Evolutionary conservation across 805 yeast genomes (phyloP), one percentile per base, ranked within the genome.

Genomic region (Candida ponderosae): DNA sequence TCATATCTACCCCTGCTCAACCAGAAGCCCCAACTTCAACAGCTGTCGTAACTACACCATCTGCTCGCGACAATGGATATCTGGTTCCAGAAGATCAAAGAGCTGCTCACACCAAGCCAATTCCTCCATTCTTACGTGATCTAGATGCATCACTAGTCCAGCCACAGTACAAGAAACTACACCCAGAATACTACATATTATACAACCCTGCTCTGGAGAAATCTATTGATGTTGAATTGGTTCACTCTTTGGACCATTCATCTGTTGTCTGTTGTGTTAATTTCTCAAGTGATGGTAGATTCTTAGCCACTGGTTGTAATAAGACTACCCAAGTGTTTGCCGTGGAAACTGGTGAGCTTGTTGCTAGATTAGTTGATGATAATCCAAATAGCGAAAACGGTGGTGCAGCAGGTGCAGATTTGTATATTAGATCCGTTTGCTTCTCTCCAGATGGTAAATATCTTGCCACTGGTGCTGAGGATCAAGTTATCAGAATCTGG

Each of bases 221-320:
- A 44, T 63, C 68, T 31, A 73, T 86, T 40, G 97, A 90, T 54
- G 89, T 90, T 35, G 93, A 88, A 35, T 70, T 90, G 44, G 85
- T 88, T 48, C 93, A 84, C 56, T 81, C 96, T 13, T 74, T 90
- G 49, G 95, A 85, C 56, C 97, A 93, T 65, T 74, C 88, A 14
- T 83, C 95, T 2, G 97, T 90, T 32, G 97, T 90, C 35, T 93
- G 97, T 68, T 90, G 97, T 62, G 97, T 90, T 40, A 74, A 95
- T 43, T 90, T 93, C 67, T 79, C 89, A 40, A 78, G 78, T 46
- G 95, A 87, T 58, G 97, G 97, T 44, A 82, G 84, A 63, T 85
- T 76, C 56, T 70, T 90, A 48, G 98, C 97, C 19, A 90, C 97
- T 14, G 98, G 98, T 34, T 89, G 97, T 68, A 93, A 90, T 66